Evolutionary conservation across 129 eudicot genomes (phyloP).

Genomic region (Lactuca sativa): DNA sequence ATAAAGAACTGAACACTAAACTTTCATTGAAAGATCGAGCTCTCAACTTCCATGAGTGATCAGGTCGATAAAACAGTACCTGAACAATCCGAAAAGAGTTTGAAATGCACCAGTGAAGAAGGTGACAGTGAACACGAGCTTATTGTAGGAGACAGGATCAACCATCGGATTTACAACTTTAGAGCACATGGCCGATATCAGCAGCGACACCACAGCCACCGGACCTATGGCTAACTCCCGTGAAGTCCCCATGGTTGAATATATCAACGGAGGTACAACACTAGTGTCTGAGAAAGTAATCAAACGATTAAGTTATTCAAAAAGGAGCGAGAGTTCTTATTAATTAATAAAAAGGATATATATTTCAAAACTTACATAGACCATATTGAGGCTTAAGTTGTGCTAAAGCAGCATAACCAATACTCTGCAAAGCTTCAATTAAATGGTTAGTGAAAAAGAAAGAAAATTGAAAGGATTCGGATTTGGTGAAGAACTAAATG

Average conservation of each 20-base stretch:
- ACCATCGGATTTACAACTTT: constrained; percentile 51
- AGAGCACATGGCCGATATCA: constrained; percentile 61
- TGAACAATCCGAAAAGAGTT: constrained; percentile 67
- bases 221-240: constrained; percentile 92
- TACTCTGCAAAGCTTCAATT: constrained; percentile 46
- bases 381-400: constrained; percentile 85
- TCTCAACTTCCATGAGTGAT: no score
- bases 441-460: neutral
- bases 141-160: constrained; percentile 54
- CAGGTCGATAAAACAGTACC: constrained; percentile 38
- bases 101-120: constrained; percentile 74
- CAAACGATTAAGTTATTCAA: neutral
- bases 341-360: neutral
- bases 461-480: neutral
- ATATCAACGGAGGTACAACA: constrained; percentile 82
- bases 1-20: neutral
- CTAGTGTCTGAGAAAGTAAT: constrained; percentile 52
- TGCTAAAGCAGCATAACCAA: constrained; percentile 82
- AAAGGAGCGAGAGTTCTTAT: constrained; percentile 5
- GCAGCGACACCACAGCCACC: constrained; percentile 81
- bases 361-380: constrained; percentile 53
- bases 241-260: constrained; percentile 86
- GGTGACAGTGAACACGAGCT: constrained; percentile 78
- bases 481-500: constrained; percentile 16
- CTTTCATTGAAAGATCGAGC: neutral